Evolutionary conservation across 73 alveolate species (phyloP).

Genomic region (Stentor coeruleus): DNA sequence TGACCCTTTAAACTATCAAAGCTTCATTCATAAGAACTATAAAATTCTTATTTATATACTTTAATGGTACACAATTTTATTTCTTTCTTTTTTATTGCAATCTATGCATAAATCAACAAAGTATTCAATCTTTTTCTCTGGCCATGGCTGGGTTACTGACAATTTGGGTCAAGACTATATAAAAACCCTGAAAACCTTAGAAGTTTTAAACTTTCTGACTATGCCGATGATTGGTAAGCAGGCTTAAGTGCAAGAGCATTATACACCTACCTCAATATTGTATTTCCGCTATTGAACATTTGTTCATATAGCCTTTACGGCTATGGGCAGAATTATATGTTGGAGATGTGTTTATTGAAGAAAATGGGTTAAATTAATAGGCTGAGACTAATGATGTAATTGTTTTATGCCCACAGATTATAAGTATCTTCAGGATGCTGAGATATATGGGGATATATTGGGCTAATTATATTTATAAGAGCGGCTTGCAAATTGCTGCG

Average conservation of each 20-base stretch:
- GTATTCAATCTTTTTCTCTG: not conserved
- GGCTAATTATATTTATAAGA: constrained; percentile 29
- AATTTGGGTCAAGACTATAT: constrained; percentile 31
- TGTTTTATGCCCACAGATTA: constrained; percentile 46
- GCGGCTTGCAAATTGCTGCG: constrained; percentile 32
- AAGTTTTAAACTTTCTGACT: constrained; percentile 22
- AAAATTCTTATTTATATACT: no score
- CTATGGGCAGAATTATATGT: constrained; percentile 37
- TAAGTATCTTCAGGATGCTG: constrained; percentile 49
- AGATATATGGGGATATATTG: constrained; percentile 55
- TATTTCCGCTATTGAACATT: constrained; percentile 16
- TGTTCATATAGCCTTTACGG: constrained; percentile 52
- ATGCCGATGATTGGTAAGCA: constrained; percentile 8
- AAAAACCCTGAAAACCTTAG: constrained; percentile 2
- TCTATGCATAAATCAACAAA: no score
- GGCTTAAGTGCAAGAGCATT: constrained; percentile 27
- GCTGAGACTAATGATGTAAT: constrained; percentile 56
- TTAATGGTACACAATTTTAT: no score
- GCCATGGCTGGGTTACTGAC: constrained; percentile 47
- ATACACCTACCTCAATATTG: constrained; percentile 53
- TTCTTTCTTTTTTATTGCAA: no score
- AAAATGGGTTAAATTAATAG: constrained; percentile 43
- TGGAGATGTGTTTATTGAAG: constrained; percentile 32
- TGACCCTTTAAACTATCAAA: not conserved
- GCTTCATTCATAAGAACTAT: not conserved